A percentile compares a stretch with the other conserved stretches of the same genome.
Conservation (phyloP, 1,284 basidiomycete species). For the Fomitopsis schrenkii region DNA sequence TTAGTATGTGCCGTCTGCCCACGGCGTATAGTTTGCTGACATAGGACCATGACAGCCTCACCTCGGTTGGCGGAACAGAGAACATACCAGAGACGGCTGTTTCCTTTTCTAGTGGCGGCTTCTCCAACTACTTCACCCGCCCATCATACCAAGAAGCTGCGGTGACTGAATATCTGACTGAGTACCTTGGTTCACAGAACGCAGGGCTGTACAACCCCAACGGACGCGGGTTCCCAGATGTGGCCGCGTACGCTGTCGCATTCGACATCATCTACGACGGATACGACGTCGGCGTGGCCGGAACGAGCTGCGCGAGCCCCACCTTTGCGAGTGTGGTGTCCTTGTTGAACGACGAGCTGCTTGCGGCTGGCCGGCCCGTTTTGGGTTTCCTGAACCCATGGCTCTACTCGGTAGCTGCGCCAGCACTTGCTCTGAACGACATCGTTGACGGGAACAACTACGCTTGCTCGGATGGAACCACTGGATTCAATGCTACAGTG, state of each 20-base stretch:
- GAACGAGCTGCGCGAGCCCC: conserved; percentile 41
- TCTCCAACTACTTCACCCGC: conserved; percentile 54
- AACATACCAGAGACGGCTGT: conserved; percentile 43
- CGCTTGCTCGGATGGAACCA: conserved; percentile 30
- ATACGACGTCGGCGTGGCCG: conserved; percentile 37
- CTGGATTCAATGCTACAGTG: conserved; percentile 31
- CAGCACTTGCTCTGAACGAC: conserved; percentile 40
- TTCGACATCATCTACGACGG: conserved; percentile 55
- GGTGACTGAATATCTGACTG: conserved; percentile 35
- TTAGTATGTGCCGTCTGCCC: conserved; percentile 47
- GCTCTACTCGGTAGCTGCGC: conserved; percentile 26
- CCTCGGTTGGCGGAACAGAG: background rate
- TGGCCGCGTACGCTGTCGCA: conserved; percentile 25
- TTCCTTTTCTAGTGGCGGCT: conserved; percentile 59
- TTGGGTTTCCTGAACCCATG: conserved; percentile 49
- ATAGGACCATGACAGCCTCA: background rate
- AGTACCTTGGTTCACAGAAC: conserved; percentile 39
- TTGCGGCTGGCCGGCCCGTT: conserved; percentile 39
- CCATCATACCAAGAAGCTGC: conserved; percentile 49
- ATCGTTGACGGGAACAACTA: conserved; percentile 29
- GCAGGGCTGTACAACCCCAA: conserved; percentile 50
- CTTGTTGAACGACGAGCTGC: conserved; percentile 54
- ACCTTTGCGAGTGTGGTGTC: conserved; percentile 51
- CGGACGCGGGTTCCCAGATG: conserved; percentile 18
- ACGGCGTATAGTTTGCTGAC: background rate